A percentile compares a stretch with the other conserved stretches of the same genome.
Evolutionary conservation across 495 filamentous ascomycete genomes (phyloP).

Genomic region (Hypomontagnella submonticulosa): DNA sequence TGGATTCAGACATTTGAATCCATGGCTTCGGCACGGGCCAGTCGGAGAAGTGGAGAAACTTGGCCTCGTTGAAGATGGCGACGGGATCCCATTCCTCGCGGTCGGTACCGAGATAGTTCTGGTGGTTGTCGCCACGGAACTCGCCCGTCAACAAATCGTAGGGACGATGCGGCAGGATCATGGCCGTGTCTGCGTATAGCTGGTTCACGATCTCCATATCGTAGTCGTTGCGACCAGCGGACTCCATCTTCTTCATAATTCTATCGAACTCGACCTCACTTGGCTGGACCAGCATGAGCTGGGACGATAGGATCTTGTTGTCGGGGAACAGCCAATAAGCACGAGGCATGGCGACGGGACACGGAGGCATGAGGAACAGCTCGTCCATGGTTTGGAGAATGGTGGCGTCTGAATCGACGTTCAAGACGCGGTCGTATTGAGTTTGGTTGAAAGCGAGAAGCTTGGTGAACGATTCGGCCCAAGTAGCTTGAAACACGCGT

Average conservation of each 20-base stretch:
- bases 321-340: constrained; percentile 76
- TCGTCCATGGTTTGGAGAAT: constrained; percentile 76
- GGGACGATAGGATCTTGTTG: constrained; percentile 65
- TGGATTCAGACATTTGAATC: constrained; percentile 68
- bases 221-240: constrained; percentile 58
- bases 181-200: constrained; percentile 71
- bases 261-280: constrained; percentile 64
- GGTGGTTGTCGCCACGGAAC: constrained; percentile 70
- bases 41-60: constrained; percentile 83
- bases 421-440: constrained; percentile 72
- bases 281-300: constrained; percentile 73
- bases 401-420: constrained; percentile 75
- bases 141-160: constrained; percentile 78
- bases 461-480: constrained; percentile 75
- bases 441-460: constrained; percentile 76
- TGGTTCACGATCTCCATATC: constrained; percentile 82
- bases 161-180: constrained; percentile 79
- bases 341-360: constrained; percentile 71
- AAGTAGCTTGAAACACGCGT: constrained; percentile 55
- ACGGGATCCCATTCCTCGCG: constrained; percentile 75
- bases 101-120: constrained; percentile 70
- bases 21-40: constrained; percentile 86
- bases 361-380: constrained; percentile 74
- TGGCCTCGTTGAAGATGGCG: constrained; percentile 70
- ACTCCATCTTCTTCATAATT: constrained; percentile 61